Percentiles rank a stretch among this genome's conserved stretches.
Evolutionary conservation across 75 land plant genomes (phyloP).

Genomic region (Selaginella moellendorffii): DNA sequence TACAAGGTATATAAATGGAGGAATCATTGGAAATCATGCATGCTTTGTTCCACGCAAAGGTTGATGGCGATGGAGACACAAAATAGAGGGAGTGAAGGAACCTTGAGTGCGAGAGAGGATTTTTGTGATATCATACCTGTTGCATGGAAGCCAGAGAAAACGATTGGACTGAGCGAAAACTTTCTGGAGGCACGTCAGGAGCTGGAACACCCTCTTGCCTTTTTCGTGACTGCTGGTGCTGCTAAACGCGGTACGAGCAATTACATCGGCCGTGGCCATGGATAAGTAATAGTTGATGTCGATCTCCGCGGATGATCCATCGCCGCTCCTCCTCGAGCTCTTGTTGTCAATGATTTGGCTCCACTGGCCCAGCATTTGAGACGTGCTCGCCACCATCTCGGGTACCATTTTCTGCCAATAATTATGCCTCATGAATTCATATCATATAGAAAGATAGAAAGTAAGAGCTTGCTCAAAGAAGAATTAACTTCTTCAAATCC

Average conservation of each 20-base stretch:
- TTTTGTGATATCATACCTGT: constrained; percentile 26
- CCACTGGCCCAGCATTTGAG: constrained; percentile 24
- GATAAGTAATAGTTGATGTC: constrained; percentile 12
- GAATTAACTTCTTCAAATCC: background rate
- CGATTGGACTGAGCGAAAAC: constrained; percentile 39
- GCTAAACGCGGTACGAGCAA: constrained; percentile 23
- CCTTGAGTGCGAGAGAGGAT: background rate
- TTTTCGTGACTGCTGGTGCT: constrained; percentile 64
- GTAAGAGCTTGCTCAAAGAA: too few relatives aligned
- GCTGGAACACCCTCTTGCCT: constrained; percentile 57
- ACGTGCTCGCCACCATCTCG: constrained; percentile 22
- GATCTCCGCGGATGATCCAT: constrained; percentile 1
- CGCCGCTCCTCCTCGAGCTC: background rate
- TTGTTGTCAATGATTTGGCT: background rate
- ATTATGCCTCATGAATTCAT: background rate
- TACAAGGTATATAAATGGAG: too few relatives aligned
- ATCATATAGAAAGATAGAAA: background rate
- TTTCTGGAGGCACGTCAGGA: constrained; percentile 36
- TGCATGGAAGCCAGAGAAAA: constrained; percentile 60
- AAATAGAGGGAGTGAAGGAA: constrained; percentile 1
- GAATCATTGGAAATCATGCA: too few relatives aligned
- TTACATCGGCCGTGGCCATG: constrained; percentile 11
- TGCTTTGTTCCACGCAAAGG: background rate
- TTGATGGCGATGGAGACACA: too few relatives aligned
- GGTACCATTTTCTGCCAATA: constrained; percentile 27